phyloP scores from a whole-genome alignment of 2,329 filamentous ascomycete genomes.

The Penicillium sp. region DNA sequence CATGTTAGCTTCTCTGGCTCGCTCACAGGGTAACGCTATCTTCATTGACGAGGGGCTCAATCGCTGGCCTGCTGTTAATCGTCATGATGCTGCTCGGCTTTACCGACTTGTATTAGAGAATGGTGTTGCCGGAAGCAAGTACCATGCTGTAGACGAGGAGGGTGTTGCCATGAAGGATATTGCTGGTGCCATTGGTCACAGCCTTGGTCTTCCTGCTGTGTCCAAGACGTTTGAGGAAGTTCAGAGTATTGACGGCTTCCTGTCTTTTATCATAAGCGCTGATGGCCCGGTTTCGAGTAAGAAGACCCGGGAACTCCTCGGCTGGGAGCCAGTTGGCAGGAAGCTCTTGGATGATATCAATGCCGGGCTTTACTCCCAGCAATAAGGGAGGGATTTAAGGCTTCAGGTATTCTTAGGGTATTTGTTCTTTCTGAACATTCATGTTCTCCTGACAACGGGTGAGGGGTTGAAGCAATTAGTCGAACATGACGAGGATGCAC shows the following conservation, averaged over 20 bases:
- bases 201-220: constrained; percentile 34
- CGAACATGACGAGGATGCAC: neutral
- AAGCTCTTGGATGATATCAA: constrained; percentile 33
- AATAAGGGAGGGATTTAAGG: neutral
- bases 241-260: constrained; percentile 30
- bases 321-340: constrained; percentile 33
- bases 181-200: constrained; percentile 35
- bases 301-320: constrained; percentile 38
- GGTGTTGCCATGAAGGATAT: constrained; percentile 39
- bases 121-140: constrained; percentile 34
- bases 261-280: constrained; percentile 21
- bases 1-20: constrained; percentile 28
- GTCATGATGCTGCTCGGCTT: constrained; percentile 39
- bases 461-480: neutral
- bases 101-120: constrained; percentile 44
- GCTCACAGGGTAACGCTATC: constrained; percentile 26
- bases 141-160: constrained; percentile 41
- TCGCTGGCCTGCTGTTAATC: constrained; percentile 41
- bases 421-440: neutral
- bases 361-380: constrained; percentile 21
- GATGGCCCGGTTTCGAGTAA: constrained; percentile 39
- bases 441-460: neutral
- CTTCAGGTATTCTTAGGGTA: neutral
- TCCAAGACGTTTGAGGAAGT: constrained; percentile 32
- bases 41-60: constrained; percentile 41